Percentiles rank a stretch among this genome's conserved stretches.
Evolutionary conservation across 805 yeast species (phyloP).

Genomic region (Saccharomycopsis amapae): DNA sequence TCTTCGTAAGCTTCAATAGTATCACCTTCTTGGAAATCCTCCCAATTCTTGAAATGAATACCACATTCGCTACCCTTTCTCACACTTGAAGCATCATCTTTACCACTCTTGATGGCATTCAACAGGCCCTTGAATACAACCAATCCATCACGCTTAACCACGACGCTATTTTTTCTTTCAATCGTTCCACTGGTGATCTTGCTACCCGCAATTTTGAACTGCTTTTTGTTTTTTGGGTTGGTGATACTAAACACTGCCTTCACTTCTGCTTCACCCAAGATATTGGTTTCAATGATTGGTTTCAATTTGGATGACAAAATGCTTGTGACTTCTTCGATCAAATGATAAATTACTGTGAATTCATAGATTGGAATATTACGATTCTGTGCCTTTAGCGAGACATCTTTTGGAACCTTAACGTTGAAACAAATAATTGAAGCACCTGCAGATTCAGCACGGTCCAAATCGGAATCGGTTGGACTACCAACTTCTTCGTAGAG

Average conservation of each 20-base stretch:
- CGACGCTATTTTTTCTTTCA: slow-evolving; percentile 49
- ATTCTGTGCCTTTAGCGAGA: slow-evolving; percentile 49
- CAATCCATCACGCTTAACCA: slow-evolving; percentile 46
- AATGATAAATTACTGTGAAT: slow-evolving; percentile 77
- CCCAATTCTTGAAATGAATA: slow-evolving; percentile 60
- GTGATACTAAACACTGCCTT: slow-evolving; percentile 68
- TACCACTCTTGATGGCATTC: slow-evolving; percentile 70
- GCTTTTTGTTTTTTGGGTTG: slow-evolving; percentile 41
- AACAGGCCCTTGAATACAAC: slow-evolving; percentile 51
- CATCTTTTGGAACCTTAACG: slow-evolving; percentile 57
- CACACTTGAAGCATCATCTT: slow-evolving; percentile 71
- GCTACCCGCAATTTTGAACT: slow-evolving; percentile 77
- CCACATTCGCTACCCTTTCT: slow-evolving; percentile 92
- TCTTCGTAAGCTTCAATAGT: slow-evolving; percentile 66
- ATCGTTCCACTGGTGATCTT: slow-evolving; percentile 65
- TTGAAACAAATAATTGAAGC: slow-evolving; percentile 80
- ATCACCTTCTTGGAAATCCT: slow-evolving; percentile 69
- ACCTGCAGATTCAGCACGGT: slow-evolving; percentile 59
- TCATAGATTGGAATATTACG: slow-evolving; percentile 51
- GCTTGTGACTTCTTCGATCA: slow-evolving; percentile 76
- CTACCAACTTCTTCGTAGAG: slow-evolving; percentile 73
- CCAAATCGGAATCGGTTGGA: slow-evolving; percentile 59
- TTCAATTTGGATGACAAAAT: slow-evolving; percentile 52
- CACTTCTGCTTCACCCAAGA: slow-evolving; percentile 58
- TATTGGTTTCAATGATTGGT: slow-evolving; percentile 61